phyloP scores from a whole-genome alignment of 768 basidiomycete species.

The Rhodotorula babjevae region DNA sequence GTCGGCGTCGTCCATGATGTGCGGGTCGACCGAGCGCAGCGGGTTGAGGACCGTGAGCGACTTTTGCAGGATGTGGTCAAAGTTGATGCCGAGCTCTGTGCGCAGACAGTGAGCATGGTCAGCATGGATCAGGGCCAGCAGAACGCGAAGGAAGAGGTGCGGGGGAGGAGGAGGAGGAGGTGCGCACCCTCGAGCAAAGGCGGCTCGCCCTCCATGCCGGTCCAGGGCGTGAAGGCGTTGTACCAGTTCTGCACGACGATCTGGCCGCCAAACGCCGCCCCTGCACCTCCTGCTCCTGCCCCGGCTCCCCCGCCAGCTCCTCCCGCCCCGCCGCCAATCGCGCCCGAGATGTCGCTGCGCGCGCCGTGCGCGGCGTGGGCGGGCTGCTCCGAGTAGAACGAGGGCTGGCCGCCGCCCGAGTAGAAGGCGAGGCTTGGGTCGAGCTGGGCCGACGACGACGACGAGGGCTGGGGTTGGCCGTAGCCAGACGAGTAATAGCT shows the following conservation, averaged over 20 bases:
- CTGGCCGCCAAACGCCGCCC: constrained; percentile 9
- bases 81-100: constrained; percentile 94
- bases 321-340: constrained; percentile 24
- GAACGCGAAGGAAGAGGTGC: no score
- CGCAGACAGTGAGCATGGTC: neutral
- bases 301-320: neutral
- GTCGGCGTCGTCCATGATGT: constrained; percentile 98
- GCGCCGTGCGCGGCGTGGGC: constrained; percentile 13
- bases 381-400: constrained; percentile 28
- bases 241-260: constrained; percentile 39
- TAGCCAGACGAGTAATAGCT: neutral
- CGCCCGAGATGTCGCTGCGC: constrained; percentile 14
- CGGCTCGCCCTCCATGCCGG: constrained; percentile 71
- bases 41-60: constrained; percentile 94
- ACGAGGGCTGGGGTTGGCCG: neutral
- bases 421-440: constrained; percentile 41
- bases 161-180: constrained; percentile 2
- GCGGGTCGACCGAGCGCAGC: constrained; percentile 53
- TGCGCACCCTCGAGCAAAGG: constrained; percentile 82
- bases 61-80: constrained; percentile 88
- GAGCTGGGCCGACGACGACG: constrained; percentile 2
- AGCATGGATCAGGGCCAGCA: no score
- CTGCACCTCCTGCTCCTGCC: neutral
- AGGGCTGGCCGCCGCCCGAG: constrained; percentile 16
- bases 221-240: constrained; percentile 48